These are phyloP conservation scores for Rhizopogon rudus DNA, from an alignment of 768 basidiomycete genomes.

Conservation along the genomic window DNA sequence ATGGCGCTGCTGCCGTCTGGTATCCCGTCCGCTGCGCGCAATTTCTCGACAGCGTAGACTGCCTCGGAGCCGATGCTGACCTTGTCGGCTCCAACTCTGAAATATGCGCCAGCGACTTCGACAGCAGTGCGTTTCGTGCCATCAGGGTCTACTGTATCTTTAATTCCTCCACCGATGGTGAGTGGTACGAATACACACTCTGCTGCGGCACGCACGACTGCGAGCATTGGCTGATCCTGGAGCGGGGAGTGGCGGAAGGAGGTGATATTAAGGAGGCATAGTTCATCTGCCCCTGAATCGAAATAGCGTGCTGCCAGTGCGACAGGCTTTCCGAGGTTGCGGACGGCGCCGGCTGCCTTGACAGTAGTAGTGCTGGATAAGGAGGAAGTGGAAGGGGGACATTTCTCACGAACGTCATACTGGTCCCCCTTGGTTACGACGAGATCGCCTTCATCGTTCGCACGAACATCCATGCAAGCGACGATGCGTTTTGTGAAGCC, in stretches of 20 bases:
- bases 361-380: constrained; percentile 22
- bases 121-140: constrained; percentile 82
- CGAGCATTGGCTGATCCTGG: constrained; percentile 96
- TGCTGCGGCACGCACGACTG: constrained; percentile 87
- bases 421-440: constrained; percentile 99
- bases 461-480: constrained; percentile 95
- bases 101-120: constrained; percentile 94
- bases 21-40: constrained; percentile 45
- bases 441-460: constrained; percentile 93
- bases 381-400: constrained; percentile 13
- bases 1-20: constrained; percentile 81
- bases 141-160: constrained; percentile 93
- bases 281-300: constrained; percentile 85
- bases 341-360: constrained; percentile 68
- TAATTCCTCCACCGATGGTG: constrained; percentile 98
- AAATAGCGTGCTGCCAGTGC: constrained; percentile 86
- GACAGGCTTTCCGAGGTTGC: constrained; percentile 97
- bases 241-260: constrained; percentile 97
- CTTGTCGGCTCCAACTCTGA: constrained; percentile 97
- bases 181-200: constrained; percentile 93
- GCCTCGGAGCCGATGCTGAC: constrained; percentile 97
- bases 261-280: constrained; percentile 98
- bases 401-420: constrained; percentile 93
- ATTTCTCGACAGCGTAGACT: constrained; percentile 86
- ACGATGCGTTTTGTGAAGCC: constrained; percentile 90